These are phyloP conservation scores for Hypoxylon lienhwacheense DNA, from an alignment of 495 filamentous ascomycete species.

Conservation along the genomic window DNA sequence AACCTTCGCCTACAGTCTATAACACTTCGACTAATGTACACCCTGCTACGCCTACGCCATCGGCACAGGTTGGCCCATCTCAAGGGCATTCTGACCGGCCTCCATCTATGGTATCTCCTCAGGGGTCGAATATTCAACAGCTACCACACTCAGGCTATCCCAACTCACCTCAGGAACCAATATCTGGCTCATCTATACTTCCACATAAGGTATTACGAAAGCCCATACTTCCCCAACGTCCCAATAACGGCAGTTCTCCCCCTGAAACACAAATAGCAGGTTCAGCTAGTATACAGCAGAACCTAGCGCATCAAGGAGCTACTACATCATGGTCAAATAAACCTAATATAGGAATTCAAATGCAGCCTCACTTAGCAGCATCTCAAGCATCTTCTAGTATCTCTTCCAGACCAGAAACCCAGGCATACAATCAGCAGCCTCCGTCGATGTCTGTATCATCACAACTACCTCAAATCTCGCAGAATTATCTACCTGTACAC, in stretches of 20 bases:
- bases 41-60: neutral
- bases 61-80: neutral
- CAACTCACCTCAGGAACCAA: slow-evolving; percentile 1
- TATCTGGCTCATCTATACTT: neutral
- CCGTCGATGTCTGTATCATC: slow-evolving; percentile 12
- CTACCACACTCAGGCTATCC: slow-evolving; percentile 5
- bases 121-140: neutral
- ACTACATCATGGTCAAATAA: neutral
- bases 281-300: slow-evolving; percentile 1
- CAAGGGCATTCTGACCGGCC: neutral
- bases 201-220: slow-evolving; percentile 10
- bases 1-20: neutral
- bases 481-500: neutral
- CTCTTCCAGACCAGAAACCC: slow-evolving; percentile 4
- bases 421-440: slow-evolving; percentile 1
- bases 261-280: neutral
- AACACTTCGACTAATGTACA: neutral
- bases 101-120: neutral
- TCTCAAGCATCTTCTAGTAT: slow-evolving; percentile 3
- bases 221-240: slow-evolving; percentile 14
- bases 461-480: slow-evolving; percentile 9
- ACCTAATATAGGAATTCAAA: slow-evolving; percentile 1
- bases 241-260: neutral
- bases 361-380: neutral
- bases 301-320: neutral